Evolutionary conservation across 345 rosid genomes (phyloP).

Genomic region (Eucalyptus sp.): DNA sequence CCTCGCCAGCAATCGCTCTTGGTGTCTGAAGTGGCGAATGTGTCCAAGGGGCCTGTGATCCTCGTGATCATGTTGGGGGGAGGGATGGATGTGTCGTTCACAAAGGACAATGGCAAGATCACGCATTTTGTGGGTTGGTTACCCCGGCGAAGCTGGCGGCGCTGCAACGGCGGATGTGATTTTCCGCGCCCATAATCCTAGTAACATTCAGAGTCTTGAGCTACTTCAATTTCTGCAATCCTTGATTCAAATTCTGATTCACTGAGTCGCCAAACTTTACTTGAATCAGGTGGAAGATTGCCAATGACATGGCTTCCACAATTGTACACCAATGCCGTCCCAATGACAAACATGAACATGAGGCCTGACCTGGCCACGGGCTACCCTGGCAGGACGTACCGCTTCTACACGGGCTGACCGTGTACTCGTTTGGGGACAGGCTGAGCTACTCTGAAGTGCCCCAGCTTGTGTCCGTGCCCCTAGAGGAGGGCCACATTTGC

Average conservation of each 20-base stretch:
- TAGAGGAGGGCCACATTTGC: constrained; percentile 45
- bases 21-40: constrained; percentile 54
- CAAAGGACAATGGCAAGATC: constrained; percentile 48
- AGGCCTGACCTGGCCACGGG: constrained; percentile 59
- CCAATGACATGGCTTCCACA: constrained; percentile 96
- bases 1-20: constrained; percentile 69
- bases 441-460: constrained; percentile 74
- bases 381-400: constrained; percentile 79
- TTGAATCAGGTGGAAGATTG: constrained; percentile 54
- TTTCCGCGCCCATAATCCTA: constrained; percentile 64
- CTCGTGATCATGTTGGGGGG: constrained; percentile 94
- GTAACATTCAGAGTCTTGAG: constrained; percentile 15
- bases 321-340: constrained; percentile 50
- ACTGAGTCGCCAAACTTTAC: neutral
- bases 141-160: constrained; percentile 92
- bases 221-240: neutral
- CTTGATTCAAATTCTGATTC: neutral
- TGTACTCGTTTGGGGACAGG: constrained; percentile 79
- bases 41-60: constrained; percentile 68
- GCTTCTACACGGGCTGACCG: constrained; percentile 87
- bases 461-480: constrained; percentile 16
- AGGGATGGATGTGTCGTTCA: constrained; percentile 68
- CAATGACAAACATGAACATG: constrained; percentile 98
- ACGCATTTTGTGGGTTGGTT: constrained; percentile 86
- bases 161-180: constrained; percentile 71